Evolutionary conservation across 306 rosid species (phyloP), one percentile per base, ranked within the genome.

Genomic region (Cicer pinnatifidum): DNA sequence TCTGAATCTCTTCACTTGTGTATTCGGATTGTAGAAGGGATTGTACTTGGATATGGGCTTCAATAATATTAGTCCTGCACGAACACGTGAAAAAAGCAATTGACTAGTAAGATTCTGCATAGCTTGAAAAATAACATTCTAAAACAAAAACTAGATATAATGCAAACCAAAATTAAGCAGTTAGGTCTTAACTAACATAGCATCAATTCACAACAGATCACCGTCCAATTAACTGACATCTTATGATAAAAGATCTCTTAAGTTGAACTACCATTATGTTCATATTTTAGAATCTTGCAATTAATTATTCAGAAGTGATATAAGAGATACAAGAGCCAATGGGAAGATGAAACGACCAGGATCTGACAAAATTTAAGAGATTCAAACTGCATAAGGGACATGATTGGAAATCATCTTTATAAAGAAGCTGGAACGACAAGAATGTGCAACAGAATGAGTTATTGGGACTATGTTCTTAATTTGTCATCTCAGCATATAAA

Each of bases 41-140:
- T 60, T 85, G 93, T 71, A 94, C 84, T 87, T 91, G 99, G 73
- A 81, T 71, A 80, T 94, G 97, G 60, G 99, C 99, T 83, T 94
- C 99, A 59, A 91, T 85, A 11, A 94, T 91, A 77, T 94, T 94
- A 71, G 96, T 92, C 84, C 98, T 94, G 73, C 78, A 69, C 0
- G 8, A 41, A 71, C 8, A 69, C 17, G 4, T 20, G 23, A 44
- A 33, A 61, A 73, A 53, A 73, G 7, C 60, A 37, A 46, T 67
- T 67, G 56, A 67, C 20, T 16, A 28, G 37, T 54, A 35, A 70
- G 67, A 45, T 53, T 61, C 72, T 45, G 67, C 82, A 67, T 59
- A 66, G 51, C 52, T 38, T 20, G 44, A 62, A 61, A 61, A 56
- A 43, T 23, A 61, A 59, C 46, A 69, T 75, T 76, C 59, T 75